These are phyloP conservation scores for Camelina neglecta DNA, from an alignment of 345 rosid species.

Conservation along the genomic window DNA sequence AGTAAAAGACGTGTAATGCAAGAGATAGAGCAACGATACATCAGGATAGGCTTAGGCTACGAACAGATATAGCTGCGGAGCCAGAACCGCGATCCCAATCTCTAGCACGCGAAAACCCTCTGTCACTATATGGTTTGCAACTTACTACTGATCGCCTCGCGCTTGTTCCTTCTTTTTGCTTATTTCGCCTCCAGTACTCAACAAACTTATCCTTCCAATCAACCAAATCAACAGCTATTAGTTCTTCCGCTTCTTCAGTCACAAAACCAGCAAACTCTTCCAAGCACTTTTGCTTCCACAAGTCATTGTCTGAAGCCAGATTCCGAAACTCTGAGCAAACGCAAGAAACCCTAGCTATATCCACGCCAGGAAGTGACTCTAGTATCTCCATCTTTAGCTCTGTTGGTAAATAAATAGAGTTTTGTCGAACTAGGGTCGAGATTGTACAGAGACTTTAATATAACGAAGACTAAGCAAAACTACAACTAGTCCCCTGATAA, in stretches of 20 bases:
- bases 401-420: slow-evolving; percentile 39
- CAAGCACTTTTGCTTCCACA: slow-evolving; percentile 63
- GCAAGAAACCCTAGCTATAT: slow-evolving; percentile 52
- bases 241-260: not conserved
- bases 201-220: slow-evolving; percentile 7
- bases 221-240: not conserved
- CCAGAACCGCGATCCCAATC: not conserved
- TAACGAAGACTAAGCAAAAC: not conserved
- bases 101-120: not conserved
- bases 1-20: slow-evolving; percentile 8
- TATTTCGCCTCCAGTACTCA: not conserved
- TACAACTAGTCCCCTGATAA: not conserved
- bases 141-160: not conserved
- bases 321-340: slow-evolving; percentile 52
- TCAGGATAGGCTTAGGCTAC: not conserved
- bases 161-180: not conserved
- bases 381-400: slow-evolving; percentile 65
- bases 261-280: slow-evolving; percentile 49
- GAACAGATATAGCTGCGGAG: not conserved
- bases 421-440: not conserved
- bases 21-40: not conserved
- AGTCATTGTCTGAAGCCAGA: slow-evolving; percentile 51
- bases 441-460: not conserved
- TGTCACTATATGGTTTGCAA: not conserved
- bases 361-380: slow-evolving; percentile 56